Percentiles rank a stretch among this genome's conserved stretches.
phyloP scores from a whole-genome alignment of 2,329 filamentous ascomycete species.

The Aspergillus sp. region DNA sequence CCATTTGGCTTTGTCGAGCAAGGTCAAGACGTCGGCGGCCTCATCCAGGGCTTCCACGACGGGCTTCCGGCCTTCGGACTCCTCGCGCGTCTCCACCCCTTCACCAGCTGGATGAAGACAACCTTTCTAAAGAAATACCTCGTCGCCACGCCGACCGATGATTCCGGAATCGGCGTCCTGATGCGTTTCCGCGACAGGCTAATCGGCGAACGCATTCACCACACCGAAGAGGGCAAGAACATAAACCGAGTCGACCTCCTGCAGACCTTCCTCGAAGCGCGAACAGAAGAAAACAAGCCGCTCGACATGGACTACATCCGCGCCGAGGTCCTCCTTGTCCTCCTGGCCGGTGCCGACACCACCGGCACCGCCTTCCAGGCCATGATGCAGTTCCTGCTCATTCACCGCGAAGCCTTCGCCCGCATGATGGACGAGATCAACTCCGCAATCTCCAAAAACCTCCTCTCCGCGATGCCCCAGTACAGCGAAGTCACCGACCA shows the following conservation, averaged over 20 bases:
- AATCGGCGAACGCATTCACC: slow-evolving; percentile 39
- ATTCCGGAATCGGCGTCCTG: slow-evolving; percentile 46
- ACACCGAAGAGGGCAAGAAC: slow-evolving; percentile 39
- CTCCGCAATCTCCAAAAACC: slow-evolving; percentile 21
- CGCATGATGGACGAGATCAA: slow-evolving; percentile 42
- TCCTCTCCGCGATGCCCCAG: slow-evolving; percentile 27
- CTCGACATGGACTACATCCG: slow-evolving; percentile 44
- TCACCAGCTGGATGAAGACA: slow-evolving; percentile 47
- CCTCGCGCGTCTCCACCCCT: slow-evolving; percentile 44
- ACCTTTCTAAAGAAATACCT: slow-evolving; percentile 46
- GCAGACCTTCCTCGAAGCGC: slow-evolving; percentile 41
- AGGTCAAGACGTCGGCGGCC: slow-evolving; percentile 43
- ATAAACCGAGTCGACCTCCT: slow-evolving; percentile 43
- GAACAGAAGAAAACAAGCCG: slow-evolving; percentile 38
- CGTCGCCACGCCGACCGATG: slow-evolving; percentile 44
- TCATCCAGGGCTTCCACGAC: slow-evolving; percentile 48
- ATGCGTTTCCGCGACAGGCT: slow-evolving; percentile 51
- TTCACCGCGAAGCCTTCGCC: slow-evolving; percentile 32
- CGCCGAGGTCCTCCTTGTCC: slow-evolving; percentile 44
- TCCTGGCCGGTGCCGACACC: slow-evolving; percentile 45
- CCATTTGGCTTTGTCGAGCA: slow-evolving; percentile 48
- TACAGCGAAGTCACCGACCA: slow-evolving; percentile 35
- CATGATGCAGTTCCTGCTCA: slow-evolving; percentile 37
- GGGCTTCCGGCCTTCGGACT: slow-evolving; percentile 44
- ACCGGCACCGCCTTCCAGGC: slow-evolving; percentile 44